Base-by-base conservation (phyloP, 345 rosid genomes). In the Erucastrum elatum region DNA sequence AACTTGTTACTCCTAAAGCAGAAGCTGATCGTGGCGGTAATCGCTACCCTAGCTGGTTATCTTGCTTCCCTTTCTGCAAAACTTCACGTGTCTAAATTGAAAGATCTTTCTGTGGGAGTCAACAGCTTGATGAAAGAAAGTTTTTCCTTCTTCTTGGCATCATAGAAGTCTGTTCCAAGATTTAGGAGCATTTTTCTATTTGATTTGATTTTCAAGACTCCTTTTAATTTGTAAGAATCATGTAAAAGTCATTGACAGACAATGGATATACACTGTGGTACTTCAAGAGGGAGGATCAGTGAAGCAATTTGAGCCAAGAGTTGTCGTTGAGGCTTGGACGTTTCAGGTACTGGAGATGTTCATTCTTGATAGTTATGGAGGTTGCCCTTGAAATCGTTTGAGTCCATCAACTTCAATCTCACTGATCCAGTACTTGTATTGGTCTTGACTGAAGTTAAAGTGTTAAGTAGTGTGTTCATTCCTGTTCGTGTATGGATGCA, bases 401-500 rank as follows among this genome's bases (percentile, higher is more conserved):
- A 93, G 89, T 33, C 99, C 98, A 66, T 89, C 98, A 2, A 91
- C 90, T 62, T 90, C 90, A 3, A 91, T 85, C 83, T 82, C 82
- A 82, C 86, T 88, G 65, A 95, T 75, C 21, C 21, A 21, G 21
- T 21, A 21, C 99, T 37, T 70, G 17, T 90, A 88, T 0, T 94
- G 89, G 37, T 95, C 99, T 85, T 91, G 88, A 83, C 85, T 85
- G 77, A 93, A 93, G 85, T 90, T 8, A 29, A 81, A 89, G 85
- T 88, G 96, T 21, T 64, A 95, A 58, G 77, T 21, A 93, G 0
- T 0, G 81, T 86, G 74, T 80, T 93, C 98, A 15, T 89, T 87
- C 21, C 99, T 87, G 70, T 74, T 90, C 8, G 96, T 95, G 86
- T 95, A 91, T 0, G 99, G 91, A 67, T 95, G 98, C 80, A 93